Conservation (phyloP, 2,329 filamentous ascomycete species). For the Fusarium redolens region DNA sequence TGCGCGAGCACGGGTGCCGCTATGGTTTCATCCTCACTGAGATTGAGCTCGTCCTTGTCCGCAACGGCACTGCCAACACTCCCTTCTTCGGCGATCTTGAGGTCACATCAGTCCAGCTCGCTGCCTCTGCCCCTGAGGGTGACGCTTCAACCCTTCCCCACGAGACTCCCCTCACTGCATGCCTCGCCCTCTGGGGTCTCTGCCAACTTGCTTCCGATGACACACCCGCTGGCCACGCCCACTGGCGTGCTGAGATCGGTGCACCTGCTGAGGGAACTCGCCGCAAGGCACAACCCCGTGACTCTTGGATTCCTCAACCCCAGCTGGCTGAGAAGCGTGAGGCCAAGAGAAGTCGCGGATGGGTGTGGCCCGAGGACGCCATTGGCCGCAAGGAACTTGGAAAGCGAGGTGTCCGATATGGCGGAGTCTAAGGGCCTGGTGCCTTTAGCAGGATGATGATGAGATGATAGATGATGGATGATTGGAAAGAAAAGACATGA, state of each 20-base stretch:
- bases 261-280: constrained; percentile 79
- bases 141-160: constrained; percentile 46
- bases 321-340: constrained; percentile 80
- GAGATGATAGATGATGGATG: constrained; percentile 29
- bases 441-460: constrained; percentile 20
- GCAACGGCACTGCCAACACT: constrained; percentile 76
- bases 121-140: constrained; percentile 50
- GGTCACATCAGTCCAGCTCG: constrained; percentile 71
- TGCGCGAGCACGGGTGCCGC: constrained; percentile 92
- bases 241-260: constrained; percentile 78
- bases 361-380: constrained; percentile 80
- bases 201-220: constrained; percentile 76
- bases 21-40: constrained; percentile 98
- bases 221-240: constrained; percentile 64
- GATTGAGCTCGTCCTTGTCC: constrained; percentile 92
- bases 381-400: constrained; percentile 78
- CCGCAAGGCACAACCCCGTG: constrained; percentile 75
- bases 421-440: constrained; percentile 45
- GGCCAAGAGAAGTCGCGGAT: constrained; percentile 78
- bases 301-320: constrained; percentile 80
- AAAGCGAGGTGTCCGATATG: constrained; percentile 71
- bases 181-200: constrained; percentile 80
- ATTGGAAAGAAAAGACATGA: constrained; percentile 28
- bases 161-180: constrained; percentile 71
- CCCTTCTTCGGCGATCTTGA: constrained; percentile 93